Base-by-base conservation (phyloP, 306 rosid species). In the Spatholobus suberectus region DNA sequence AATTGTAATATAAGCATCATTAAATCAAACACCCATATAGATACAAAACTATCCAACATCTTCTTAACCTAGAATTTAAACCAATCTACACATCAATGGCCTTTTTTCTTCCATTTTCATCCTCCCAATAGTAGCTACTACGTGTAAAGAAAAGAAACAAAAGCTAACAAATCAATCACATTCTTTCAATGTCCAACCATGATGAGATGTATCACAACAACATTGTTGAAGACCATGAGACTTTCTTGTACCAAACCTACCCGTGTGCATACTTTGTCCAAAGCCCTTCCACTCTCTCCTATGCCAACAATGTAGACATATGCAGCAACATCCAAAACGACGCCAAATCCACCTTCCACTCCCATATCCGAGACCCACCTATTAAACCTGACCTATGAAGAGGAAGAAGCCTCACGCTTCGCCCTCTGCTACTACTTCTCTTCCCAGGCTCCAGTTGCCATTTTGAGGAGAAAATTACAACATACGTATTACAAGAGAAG, bases 231-330 rank as follows among this genome's bases (percentile, higher is more conserved):
- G 98, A 95, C n/a, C 90, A 90, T 57, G 97, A 90, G 6, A 79
- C 77, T 70, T 63, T 88, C 14, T 75, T 88, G 24, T 90, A 80
- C 81, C 89, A 85, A 65, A 21, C 95, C 5, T 93, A 93, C 81
- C 92, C 92, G 3, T 91, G 89, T 29, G 81, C 90, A 7, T 92
- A 95, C 86, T 93, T 84, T 70, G 98, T 95, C 3, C 98, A 90
- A 76, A 93, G 99, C 87, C 99, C 99, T 10, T 90, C 98, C 78
- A 88, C 91, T 26, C 3, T 91, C 57, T 94, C 98, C 82, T 93
- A 89, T 7, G 90, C 91, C 59, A 89, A 93, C 79, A 90, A 90
- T 43, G 41, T 87, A 0, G 91, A 89, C 12, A 77, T 75, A 38
- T 79, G 88, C 23, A 86, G 85, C 76, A 89, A 80, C 87, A 68